Conservation (phyloP, 192 early-diverging fungal genomes). For the Entrophospora sp. region DNA sequence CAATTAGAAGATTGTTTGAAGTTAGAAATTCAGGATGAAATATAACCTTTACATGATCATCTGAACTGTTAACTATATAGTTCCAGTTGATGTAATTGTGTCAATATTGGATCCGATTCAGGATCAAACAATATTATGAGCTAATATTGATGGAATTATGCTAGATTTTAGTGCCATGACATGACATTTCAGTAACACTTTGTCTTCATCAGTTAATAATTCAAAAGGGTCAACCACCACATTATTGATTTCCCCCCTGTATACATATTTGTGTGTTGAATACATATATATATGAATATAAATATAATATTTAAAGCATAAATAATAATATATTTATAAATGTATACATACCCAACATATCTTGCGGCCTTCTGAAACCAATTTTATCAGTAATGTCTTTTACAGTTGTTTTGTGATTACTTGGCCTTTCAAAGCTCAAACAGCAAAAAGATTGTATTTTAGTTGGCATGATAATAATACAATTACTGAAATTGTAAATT, state of each 20-base stretch:
- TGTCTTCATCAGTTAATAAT: conserved; percentile 76
- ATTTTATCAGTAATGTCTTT: conserved; percentile 74
- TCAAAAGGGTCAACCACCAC: conserved; percentile 29
- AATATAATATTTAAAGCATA: neutral
- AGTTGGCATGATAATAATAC: conserved; percentile 92
- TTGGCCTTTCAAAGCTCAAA: conserved; percentile 93
- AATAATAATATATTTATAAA: no score
- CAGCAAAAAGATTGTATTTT: conserved; percentile 85
- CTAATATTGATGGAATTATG: conserved; percentile 86
- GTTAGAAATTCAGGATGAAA: conserved; percentile 99
- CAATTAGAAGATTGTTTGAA: conserved; percentile 87
- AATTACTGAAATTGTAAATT: conserved; percentile 83
- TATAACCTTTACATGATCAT: conserved; percentile 91
- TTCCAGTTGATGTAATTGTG: conserved; percentile 64
- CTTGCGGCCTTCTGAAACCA: conserved; percentile 79
- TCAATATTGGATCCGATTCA: conserved; percentile 76
- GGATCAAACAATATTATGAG: conserved; percentile 94
- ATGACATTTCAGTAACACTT: conserved; percentile 86
- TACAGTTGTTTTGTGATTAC: conserved; percentile 92
- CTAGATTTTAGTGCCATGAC: conserved; percentile 88
- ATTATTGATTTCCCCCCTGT: conserved; percentile 61
- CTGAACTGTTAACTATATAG: conserved; percentile 84
- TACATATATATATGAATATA: neutral
- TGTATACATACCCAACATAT: conserved; percentile 23
- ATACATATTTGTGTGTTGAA: neutral